Base-by-base conservation (phyloP, 1,284 basidiomycete species). In the Ceratobasidium sp. region DNA sequence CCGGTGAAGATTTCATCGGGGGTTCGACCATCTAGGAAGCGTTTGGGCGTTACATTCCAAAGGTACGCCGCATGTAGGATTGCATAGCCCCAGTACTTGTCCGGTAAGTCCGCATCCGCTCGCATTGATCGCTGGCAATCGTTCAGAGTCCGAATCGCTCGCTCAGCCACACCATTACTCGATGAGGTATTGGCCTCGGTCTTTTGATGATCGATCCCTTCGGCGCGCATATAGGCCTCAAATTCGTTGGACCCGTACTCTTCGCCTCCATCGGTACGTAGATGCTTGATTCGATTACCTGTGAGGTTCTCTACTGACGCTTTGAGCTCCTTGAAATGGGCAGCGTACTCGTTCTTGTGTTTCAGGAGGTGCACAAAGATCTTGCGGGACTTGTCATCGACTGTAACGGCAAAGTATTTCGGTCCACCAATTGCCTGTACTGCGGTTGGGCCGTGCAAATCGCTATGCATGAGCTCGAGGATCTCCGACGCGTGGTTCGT, bases 381-480 rank as follows among this genome's bases (percentile, higher is more conserved):
- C 39, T 60, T 60, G 39, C 23, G 58, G 26, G 56, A 46, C 55
- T 61, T 72, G 70, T 60, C 70, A 23, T 72, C 70, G n/a, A 72
- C 46, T 13, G 55, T 60, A 6, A 60, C 55, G 9, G 70, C 53
- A 23, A 72, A 72, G 20, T 72, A 72, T 20, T 28, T 15, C 15
- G 26, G 7, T 5, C 70, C 70, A 18, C 55, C 55, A 5, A 60
- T 23, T n/a, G 70, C 55, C 20, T 40, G 39, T 2, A 72, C 40
- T 20, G 70, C 20, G 3, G 42, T 23, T 15, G 53, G 53, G 12
- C 70, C 70, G 44, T 61, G 56, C 23, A 72, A 23, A 39, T 72
- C 70, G 56, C 55, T 80, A 80, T 86, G 86, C 28, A 87, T 81
- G 13, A 85, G 82, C 13, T 83, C 82, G 20, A 86, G 79, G 44